phyloP scores from a whole-genome alignment of 1,139 yeast species.

The Pichia sp. region DNA sequence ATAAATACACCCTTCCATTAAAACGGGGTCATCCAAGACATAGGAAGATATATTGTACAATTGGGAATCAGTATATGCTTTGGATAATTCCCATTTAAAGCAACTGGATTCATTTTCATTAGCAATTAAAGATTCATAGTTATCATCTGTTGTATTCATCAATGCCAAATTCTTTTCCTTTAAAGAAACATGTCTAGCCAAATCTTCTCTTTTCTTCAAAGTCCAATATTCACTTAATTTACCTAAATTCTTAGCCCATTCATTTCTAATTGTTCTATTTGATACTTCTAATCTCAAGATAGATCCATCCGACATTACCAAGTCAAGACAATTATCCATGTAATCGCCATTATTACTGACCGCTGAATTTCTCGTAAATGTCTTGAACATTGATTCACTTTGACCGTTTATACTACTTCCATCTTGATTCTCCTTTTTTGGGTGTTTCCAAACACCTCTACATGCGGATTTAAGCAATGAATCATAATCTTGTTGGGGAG shows the following conservation, averaged over 20 bases:
- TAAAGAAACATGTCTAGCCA: conserved; percentile 33
- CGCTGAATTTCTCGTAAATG: not conserved
- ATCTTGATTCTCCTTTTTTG: no score
- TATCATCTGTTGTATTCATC: conserved; percentile 46
- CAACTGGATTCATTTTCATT: conserved; percentile 32
- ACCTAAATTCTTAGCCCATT: conserved; percentile 56
- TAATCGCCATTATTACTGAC: conserved; percentile 31
- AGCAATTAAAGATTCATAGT: conserved; percentile 50
- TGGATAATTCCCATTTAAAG: conserved; percentile 47
- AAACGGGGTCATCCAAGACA: conserved; percentile 54
- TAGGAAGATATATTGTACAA: conserved; percentile 52
- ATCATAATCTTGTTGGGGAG: conserved; percentile 30
- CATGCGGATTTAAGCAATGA: conserved; percentile 36
- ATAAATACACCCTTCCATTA: conserved; percentile 58
- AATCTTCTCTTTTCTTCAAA: conserved; percentile 39
- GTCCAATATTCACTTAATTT: conserved; percentile 57
- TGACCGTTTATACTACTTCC: conserved; percentile 6
- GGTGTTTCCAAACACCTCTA: conserved; percentile 38
- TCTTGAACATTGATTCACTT: conserved; percentile 9
- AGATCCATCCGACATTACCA: conserved; percentile 45
- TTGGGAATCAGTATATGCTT: conserved; percentile 48
- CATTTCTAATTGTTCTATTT: conserved; percentile 42
- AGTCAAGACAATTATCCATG: conserved; percentile 46
- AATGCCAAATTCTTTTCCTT: conserved; percentile 42
- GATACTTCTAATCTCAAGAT: conserved; percentile 55